These are phyloP conservation scores for Glycine tomentella DNA, from an alignment of 306 rosid species.

Conservation along the genomic window DNA sequence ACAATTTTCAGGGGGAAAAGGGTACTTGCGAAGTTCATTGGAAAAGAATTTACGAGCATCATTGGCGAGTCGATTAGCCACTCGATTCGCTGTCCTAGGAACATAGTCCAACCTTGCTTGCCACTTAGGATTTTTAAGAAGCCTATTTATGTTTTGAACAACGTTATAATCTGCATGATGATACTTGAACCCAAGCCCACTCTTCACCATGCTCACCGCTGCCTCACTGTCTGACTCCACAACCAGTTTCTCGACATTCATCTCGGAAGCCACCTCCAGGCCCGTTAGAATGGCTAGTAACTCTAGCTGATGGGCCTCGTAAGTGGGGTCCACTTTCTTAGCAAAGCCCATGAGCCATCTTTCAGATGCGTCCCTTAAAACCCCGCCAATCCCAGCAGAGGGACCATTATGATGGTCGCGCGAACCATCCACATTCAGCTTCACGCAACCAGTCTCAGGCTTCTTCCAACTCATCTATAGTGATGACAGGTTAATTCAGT, in stretches of 20 bases:
- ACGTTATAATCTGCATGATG: neutral
- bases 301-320: neutral
- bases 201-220: neutral
- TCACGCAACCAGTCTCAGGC: neutral
- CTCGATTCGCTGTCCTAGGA: too few relatives aligned
- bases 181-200: neutral
- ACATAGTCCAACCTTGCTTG: too few relatives aligned
- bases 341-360: neutral
- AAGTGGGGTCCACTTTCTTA: neutral
- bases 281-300: neutral
- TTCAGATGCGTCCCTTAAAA: neutral
- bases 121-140: too few relatives aligned
- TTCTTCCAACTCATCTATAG: neutral
- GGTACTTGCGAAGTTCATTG: too few relatives aligned
- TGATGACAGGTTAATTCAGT: too few relatives aligned
- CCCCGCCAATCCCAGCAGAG: slow-evolving; percentile 16
- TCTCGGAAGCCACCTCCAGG: neutral
- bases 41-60: too few relatives aligned
- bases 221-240: neutral
- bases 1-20: too few relatives aligned
- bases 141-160: neutral
- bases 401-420: neutral
- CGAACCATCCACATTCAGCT: neutral
- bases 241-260: neutral
- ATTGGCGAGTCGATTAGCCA: too few relatives aligned